Evolutionary conservation across 2,329 filamentous ascomycete species (phyloP).

Genomic region (Verticillium dahliae): DNA sequence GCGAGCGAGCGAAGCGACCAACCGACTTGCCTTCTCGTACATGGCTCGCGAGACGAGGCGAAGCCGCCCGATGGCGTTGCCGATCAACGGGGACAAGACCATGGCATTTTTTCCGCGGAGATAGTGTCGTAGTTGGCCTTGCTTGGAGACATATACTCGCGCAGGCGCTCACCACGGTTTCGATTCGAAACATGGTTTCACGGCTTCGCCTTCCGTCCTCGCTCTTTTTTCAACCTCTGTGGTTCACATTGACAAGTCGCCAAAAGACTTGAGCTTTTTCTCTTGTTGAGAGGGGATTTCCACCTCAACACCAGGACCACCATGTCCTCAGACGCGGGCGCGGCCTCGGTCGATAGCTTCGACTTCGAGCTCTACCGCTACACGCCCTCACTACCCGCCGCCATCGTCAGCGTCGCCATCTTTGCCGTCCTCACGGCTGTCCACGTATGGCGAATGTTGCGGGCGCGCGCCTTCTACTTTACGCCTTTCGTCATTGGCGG

Average conservation of each 20-base stretch:
- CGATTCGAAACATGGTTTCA: no score
- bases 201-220: no score
- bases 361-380: slow-evolving; percentile 15
- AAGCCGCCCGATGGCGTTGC: neutral
- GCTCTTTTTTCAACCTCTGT: no score
- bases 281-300: no score
- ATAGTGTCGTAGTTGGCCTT: no score
- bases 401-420: slow-evolving; percentile 7
- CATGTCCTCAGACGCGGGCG: neutral
- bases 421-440: slow-evolving; percentile 9
- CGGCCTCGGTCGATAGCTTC: slow-evolving; percentile 1
- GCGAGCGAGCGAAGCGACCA: no score
- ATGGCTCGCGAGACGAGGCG: neutral
- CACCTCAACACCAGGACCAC: neutral
- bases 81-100: neutral
- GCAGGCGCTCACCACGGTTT: no score
- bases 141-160: no score
- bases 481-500: slow-evolving; percentile 12
- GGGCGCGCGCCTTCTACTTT: slow-evolving; percentile 9
- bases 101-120: no score
- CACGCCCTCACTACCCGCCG: slow-evolving; percentile 11
- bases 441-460: slow-evolving; percentile 6
- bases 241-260: no score
- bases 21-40: neutral
- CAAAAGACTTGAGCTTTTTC: no score